Evolutionary conservation across 2,329 filamentous ascomycete genomes (phyloP).

Genomic region (Alternaria gansuensis): DNA sequence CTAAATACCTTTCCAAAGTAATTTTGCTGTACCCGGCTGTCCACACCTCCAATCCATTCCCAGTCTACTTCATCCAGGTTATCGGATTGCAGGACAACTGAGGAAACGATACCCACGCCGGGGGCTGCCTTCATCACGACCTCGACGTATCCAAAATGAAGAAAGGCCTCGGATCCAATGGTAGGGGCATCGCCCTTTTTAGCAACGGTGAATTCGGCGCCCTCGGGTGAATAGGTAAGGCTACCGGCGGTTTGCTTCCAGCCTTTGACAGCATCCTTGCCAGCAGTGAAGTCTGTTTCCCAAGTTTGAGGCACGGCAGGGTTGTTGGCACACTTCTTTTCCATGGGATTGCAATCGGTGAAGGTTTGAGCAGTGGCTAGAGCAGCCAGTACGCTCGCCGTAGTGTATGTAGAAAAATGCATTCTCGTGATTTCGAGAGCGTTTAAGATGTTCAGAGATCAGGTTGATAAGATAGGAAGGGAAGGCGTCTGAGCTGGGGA

Average conservation of each 20-base stretch:
- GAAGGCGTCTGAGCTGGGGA: constrained; percentile 12
- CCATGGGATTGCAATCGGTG: constrained; percentile 56
- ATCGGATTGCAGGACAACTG: constrained; percentile 84
- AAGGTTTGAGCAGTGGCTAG: constrained; percentile 56
- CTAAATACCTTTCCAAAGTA: constrained; percentile 72
- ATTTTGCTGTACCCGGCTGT: constrained; percentile 72
- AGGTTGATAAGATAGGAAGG: not conserved
- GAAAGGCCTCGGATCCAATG: constrained; percentile 80
- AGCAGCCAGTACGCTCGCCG: constrained; percentile 45
- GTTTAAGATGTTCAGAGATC: constrained; percentile 6
- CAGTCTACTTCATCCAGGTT: constrained; percentile 89
- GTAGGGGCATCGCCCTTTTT: constrained; percentile 66
- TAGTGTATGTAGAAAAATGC: constrained; percentile 43
- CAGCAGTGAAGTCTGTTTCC: constrained; percentile 57
- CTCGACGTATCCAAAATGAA: constrained; percentile 85
- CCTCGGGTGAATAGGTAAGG: constrained; percentile 56
- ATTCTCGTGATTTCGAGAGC: constrained; percentile 32
- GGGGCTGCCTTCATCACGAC: constrained; percentile 78
- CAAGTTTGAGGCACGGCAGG: constrained; percentile 54
- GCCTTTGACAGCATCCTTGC: constrained; percentile 49
- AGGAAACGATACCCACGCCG: constrained; percentile 79
- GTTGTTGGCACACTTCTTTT: constrained; percentile 57
- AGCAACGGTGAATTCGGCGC: constrained; percentile 61
- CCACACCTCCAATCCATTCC: constrained; percentile 77
- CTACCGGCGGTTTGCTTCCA: constrained; percentile 53